Percentiles rank a stretch among this genome's conserved stretches.
phyloP scores from a whole-genome alignment of 306 rosid species.

The Pyrus betulifolia region DNA sequence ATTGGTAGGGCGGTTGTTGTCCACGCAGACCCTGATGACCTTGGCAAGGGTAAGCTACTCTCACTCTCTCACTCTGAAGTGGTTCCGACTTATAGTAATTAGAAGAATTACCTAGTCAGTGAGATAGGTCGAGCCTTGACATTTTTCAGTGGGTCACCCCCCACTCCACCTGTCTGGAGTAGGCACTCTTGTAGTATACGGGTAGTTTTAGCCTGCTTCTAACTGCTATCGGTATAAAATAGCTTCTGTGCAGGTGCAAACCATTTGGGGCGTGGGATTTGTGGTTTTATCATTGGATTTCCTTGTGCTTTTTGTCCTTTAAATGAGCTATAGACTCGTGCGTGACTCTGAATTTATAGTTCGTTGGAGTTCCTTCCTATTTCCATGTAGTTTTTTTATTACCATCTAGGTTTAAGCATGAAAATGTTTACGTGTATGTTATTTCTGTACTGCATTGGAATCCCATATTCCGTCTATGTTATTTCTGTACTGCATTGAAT shows the following conservation, averaged over 20 bases:
- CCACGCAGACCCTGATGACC: slow-evolving; percentile 90
- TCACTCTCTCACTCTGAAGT: not conserved
- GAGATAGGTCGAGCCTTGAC: not conserved
- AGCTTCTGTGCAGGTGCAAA: not conserved
- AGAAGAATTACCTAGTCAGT: not conserved
- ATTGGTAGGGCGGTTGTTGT: slow-evolving; percentile 97
- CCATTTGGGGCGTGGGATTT: not conserved
- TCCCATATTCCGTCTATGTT: not conserved
- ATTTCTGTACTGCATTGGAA: not conserved
- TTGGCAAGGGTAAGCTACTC: slow-evolving; percentile 67
- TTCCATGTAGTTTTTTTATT: not conserved
- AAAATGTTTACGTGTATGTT: not conserved
- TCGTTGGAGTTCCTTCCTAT: not conserved
- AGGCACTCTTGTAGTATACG: not conserved
- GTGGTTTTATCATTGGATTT: not conserved
- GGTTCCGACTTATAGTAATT: not conserved
- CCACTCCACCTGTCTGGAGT: not conserved
- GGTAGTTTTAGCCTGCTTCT: not conserved
- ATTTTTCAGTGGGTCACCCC: not conserved
- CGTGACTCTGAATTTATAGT: not conserved
- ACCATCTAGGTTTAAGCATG: not conserved
- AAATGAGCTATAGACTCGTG: not conserved
- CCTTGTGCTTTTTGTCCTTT: not conserved
- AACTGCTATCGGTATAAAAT: not conserved
- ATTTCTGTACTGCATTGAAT: not conserved